phyloP scores from a whole-genome alignment of 495 filamentous ascomycete species.

The Lindgomyces ingoldianus region DNA sequence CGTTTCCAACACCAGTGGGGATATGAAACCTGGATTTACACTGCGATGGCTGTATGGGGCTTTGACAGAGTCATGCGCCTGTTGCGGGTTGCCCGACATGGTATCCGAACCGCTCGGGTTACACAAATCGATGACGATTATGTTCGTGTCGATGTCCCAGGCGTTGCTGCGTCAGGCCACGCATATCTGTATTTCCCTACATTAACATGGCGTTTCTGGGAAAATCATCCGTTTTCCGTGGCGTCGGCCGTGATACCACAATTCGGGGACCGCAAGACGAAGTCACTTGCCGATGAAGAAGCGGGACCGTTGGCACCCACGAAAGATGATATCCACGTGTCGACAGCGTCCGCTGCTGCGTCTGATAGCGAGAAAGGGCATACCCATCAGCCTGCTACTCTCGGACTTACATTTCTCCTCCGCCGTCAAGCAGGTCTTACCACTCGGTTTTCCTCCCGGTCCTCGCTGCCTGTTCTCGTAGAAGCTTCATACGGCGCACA shows the following conservation, averaged over 20 bases:
- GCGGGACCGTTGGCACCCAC: neutral
- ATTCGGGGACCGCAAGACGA: neutral
- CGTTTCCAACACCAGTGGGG: constrained; percentile 36
- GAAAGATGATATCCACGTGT: neutral
- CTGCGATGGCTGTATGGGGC: constrained; percentile 8
- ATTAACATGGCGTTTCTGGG: constrained; percentile 47
- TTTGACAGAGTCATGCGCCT: constrained; percentile 1
- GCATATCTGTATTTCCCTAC: constrained; percentile 52
- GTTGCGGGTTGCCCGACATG: constrained; percentile 38
- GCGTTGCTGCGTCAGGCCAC: constrained; percentile 31
- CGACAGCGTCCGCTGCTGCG: neutral
- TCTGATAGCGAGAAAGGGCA: neutral
- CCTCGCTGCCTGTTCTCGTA: neutral
- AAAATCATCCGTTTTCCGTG: constrained; percentile 55
- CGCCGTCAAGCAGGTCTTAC: constrained; percentile 1
- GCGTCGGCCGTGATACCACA: constrained; percentile 1
- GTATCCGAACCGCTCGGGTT: constrained; percentile 40
- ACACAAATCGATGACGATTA: constrained; percentile 41
- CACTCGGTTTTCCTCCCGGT: constrained; percentile 11
- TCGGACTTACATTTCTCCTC: constrained; percentile 7
- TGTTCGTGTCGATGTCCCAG: constrained; percentile 45
- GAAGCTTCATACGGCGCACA: constrained; percentile 2
- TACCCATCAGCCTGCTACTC: neutral
- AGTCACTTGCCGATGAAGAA: neutral
- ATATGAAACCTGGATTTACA: constrained; percentile 53